A percentile compares a stretch with the other conserved stretches of the same genome.
Conservation (phyloP, 495 filamentous ascomycete species). For the Aspergillus ostianus region DNA sequence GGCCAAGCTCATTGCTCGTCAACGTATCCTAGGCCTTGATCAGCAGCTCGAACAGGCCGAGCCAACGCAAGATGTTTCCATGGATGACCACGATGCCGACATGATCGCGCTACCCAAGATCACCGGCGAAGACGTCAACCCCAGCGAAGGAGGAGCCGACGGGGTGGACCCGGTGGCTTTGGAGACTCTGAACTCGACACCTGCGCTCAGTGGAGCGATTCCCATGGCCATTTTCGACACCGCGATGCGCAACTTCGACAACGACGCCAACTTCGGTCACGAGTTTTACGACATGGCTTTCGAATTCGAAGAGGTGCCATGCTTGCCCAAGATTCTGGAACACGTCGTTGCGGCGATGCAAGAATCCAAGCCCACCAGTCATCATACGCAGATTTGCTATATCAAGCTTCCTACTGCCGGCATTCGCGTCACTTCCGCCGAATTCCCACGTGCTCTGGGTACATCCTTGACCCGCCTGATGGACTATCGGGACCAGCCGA, state of each 20-base stretch:
- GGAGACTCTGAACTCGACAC: slow-evolving; percentile 68
- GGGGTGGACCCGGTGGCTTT: slow-evolving; percentile 51
- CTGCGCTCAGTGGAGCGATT: slow-evolving; percentile 84
- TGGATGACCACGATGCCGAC: slow-evolving; percentile 44
- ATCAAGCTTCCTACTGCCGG: slow-evolving; percentile 70
- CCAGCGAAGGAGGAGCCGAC: slow-evolving; percentile 50
- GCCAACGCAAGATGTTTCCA: slow-evolving; percentile 34
- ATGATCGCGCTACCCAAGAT: slow-evolving; percentile 62
- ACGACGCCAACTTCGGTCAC: slow-evolving; percentile 59
- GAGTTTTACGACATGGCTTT: slow-evolving; percentile 80
- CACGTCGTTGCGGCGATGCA: slow-evolving; percentile 69
- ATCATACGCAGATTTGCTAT: slow-evolving; percentile 63
- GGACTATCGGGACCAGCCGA: slow-evolving; percentile 29
- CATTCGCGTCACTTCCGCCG: slow-evolving; percentile 56
- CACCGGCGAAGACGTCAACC: slow-evolving; percentile 65
- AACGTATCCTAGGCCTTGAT: slow-evolving; percentile 69
- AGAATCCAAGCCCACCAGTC: slow-evolving; percentile 54
- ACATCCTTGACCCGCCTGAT: slow-evolving; percentile 60
- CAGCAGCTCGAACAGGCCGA: slow-evolving; percentile 42
- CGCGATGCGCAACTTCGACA: slow-evolving; percentile 72
- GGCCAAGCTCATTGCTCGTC: slow-evolving; percentile 69
- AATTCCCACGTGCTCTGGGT: slow-evolving; percentile 72
- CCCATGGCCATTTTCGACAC: slow-evolving; percentile 90
- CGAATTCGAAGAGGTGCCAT: slow-evolving; percentile 61
- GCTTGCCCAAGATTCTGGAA: slow-evolving; percentile 65